A percentile compares a stretch with the other conserved stretches of the same genome.
These are phyloP conservation scores for Favolaschia claudopus DNA, from an alignment of 768 basidiomycete genomes.

Conservation along the genomic window DNA sequence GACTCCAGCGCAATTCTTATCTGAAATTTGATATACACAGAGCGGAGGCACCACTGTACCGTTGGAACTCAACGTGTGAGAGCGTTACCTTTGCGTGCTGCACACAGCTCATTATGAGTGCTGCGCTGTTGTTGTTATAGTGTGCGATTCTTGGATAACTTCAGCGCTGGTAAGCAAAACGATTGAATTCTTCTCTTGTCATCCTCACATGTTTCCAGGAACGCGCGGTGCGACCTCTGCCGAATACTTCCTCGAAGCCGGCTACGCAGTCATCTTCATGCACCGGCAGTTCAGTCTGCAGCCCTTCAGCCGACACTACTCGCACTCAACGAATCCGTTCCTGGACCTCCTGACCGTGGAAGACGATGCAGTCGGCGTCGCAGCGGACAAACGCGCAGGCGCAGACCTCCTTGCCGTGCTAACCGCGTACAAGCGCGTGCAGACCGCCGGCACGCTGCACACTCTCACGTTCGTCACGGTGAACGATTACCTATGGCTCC, in stretches of 20 bases:
- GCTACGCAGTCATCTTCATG: constrained; percentile 98
- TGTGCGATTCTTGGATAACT: constrained; percentile 98
- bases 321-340: constrained; percentile 97
- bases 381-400: constrained; percentile 65
- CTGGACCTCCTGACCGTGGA: constrained; percentile 91
- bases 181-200: constrained; percentile 12
- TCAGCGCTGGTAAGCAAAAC: constrained; percentile 82
- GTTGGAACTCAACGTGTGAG: constrained; percentile 98
- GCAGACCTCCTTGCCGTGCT: constrained; percentile 75
- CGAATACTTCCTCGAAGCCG: constrained; percentile 93
- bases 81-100: constrained; percentile 37
- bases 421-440: constrained; percentile 80
- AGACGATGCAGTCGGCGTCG: constrained; percentile 64
- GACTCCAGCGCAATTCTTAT: no score
- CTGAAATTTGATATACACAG: constrained; percentile 50
- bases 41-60: constrained; percentile 99
- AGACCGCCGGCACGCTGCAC: constrained; percentile 75
- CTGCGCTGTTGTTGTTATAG: constrained; percentile 60
- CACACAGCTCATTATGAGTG: constrained; percentile 36
- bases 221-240: constrained; percentile 98
- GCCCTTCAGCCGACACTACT: constrained; percentile 97
- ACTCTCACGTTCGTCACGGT: constrained; percentile 93
- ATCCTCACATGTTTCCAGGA: constrained; percentile 52
- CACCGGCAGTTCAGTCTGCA: constrained; percentile 97
- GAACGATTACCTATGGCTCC: constrained; percentile 94